Evolutionary conservation across 495 filamentous ascomycete genomes (phyloP).

Genomic region (Xylona heveae): DNA sequence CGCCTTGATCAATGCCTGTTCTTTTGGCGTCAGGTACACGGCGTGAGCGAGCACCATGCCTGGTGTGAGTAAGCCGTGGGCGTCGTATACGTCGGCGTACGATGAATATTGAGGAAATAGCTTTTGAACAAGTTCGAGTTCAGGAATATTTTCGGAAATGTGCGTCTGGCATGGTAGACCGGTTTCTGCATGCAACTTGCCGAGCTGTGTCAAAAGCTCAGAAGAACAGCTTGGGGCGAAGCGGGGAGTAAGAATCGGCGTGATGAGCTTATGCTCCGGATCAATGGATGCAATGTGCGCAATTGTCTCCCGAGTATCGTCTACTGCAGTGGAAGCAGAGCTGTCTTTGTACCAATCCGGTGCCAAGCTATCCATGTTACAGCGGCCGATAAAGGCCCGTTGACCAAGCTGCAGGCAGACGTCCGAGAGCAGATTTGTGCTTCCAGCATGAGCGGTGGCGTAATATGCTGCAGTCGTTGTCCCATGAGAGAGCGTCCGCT

Average conservation of each 20-base stretch:
- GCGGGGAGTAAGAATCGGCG: conserved; percentile 72
- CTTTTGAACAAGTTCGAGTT: conserved; percentile 43
- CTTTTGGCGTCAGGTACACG: conserved; percentile 45
- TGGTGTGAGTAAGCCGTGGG: conserved; percentile 38
- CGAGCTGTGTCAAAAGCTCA: conserved; percentile 37
- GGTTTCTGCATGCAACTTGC: conserved; percentile 33
- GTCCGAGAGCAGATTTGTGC: conserved; percentile 74
- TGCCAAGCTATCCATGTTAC: conserved; percentile 69
- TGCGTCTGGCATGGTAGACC: conserved; percentile 68
- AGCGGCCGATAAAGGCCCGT: conserved; percentile 72
- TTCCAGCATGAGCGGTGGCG: conserved; percentile 59
- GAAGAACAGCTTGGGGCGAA: conserved; percentile 63
- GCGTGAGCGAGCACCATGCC: conserved; percentile 76
- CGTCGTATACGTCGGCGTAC: conserved; percentile 71
- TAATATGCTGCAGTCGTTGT: conserved; percentile 87
- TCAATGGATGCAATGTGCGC: conserved; percentile 47
- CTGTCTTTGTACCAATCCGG: conserved; percentile 60
- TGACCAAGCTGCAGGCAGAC: conserved; percentile 59
- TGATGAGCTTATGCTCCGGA: conserved; percentile 32
- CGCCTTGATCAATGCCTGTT: conserved; percentile 36
- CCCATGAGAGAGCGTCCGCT: conserved; percentile 64
- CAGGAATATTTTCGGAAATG: conserved; percentile 63
- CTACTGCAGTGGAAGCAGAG: conserved; percentile 29
- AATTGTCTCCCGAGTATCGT: conserved; percentile 37
- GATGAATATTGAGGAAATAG: conserved; percentile 41